Evolutionary conservation across 2,329 filamentous ascomycete genomes (phyloP).

Genomic region (Apiospora aurea): DNA sequence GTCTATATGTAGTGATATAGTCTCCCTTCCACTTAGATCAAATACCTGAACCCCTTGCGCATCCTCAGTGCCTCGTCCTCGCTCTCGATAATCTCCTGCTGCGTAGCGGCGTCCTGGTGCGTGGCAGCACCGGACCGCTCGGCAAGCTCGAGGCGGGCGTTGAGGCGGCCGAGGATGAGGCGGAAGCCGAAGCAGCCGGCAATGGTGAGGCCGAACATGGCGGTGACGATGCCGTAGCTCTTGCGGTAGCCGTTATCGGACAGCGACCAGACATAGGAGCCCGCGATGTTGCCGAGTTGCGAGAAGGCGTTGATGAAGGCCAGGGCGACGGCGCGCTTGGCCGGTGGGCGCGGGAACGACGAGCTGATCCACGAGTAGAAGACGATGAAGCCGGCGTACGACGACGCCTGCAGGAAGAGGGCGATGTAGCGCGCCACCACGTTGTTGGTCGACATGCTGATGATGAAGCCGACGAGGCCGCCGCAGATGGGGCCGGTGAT

Average conservation of each 20-base stretch:
- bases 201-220: conserved; percentile 69
- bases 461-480: conserved; percentile 64
- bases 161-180: conserved; percentile 53
- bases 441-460: conserved; percentile 64
- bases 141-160: conserved; percentile 54
- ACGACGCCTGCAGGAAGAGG: conserved; percentile 64
- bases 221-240: conserved; percentile 69
- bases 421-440: conserved; percentile 65
- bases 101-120: conserved; percentile 42
- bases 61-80: conserved; percentile 53
- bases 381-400: conserved; percentile 65
- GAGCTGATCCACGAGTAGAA: conserved; percentile 66
- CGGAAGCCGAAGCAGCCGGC: conserved; percentile 58
- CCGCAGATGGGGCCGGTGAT: conserved; percentile 59
- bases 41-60: conserved; percentile 56
- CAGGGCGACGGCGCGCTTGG: conserved; percentile 67
- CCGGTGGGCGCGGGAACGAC: conserved; percentile 63
- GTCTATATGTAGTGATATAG: background rate
- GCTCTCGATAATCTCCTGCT: conserved; percentile 48
- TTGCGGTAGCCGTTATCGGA: conserved; percentile 66
- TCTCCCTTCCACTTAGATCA: conserved; percentile 43
- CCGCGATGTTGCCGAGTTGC: conserved; percentile 65
- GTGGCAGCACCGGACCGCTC: conserved; percentile 51
- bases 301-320: conserved; percentile 66
- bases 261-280: conserved; percentile 69